phyloP scores from a whole-genome alignment of 192 early-diverging fungal species.

The Backusella psychrophila region DNA sequence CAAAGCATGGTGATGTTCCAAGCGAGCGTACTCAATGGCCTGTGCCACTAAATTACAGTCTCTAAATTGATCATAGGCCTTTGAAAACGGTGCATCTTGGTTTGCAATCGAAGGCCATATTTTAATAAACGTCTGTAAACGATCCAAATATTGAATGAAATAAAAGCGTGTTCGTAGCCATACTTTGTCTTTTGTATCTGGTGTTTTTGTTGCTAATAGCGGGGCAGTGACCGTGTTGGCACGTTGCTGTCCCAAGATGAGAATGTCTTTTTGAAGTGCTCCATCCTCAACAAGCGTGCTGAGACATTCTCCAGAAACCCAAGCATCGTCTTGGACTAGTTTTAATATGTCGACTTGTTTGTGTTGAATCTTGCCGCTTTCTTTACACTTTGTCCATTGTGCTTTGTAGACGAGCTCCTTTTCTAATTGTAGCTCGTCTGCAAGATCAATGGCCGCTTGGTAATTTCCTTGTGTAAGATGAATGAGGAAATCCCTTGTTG shows the following conservation, averaged over 20 bases:
- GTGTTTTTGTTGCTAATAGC: slow-evolving; percentile 8
- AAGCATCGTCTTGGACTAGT: slow-evolving; percentile 54
- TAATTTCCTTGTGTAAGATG: slow-evolving; percentile 53
- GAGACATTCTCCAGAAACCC: slow-evolving; percentile 58
- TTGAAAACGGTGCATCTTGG: slow-evolving; percentile 31
- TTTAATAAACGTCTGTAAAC: slow-evolving; percentile 59
- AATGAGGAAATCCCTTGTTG: slow-evolving; percentile 49
- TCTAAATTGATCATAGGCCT: slow-evolving; percentile 54
- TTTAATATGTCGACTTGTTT: slow-evolving; percentile 39
- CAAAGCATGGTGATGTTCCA: slow-evolving; percentile 55
- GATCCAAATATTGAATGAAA: slow-evolving; percentile 60
- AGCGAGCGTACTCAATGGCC: slow-evolving; percentile 56
- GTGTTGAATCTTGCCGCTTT: slow-evolving; percentile 30
- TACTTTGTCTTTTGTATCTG: slow-evolving; percentile 32
- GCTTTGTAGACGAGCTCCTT: slow-evolving; percentile 64
- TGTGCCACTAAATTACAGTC: slow-evolving; percentile 58
- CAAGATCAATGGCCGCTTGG: slow-evolving; percentile 55
- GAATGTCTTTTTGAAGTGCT: slow-evolving; percentile 36
- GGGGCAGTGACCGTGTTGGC: slow-evolving; percentile 28
- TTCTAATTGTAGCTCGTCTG: slow-evolving; percentile 45
- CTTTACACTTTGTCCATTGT: slow-evolving; percentile 45
- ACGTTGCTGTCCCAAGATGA: slow-evolving; percentile 49
- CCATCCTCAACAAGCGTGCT: slow-evolving; percentile 31
- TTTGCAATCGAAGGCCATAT: slow-evolving; percentile 34
- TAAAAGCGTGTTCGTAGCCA: slow-evolving; percentile 51